phyloP scores from a whole-genome alignment of 2,329 filamentous ascomycete species.

The Corniculantispora saksenae region DNA sequence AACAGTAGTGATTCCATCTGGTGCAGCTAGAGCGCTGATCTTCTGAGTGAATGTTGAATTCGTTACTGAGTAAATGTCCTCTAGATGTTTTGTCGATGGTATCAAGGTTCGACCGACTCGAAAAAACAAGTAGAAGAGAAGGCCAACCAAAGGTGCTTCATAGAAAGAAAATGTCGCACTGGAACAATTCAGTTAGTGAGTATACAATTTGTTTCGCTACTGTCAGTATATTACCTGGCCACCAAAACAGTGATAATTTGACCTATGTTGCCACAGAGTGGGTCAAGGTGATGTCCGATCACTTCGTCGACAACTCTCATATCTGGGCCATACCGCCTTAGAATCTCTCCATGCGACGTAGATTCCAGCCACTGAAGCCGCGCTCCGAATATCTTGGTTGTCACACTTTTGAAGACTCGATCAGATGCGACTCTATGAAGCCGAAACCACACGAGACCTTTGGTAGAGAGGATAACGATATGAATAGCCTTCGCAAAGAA shows the following conservation, averaged over 20 bases:
- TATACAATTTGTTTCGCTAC: neutral
- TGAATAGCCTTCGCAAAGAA: neutral
- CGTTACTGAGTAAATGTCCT: slow-evolving; percentile 67
- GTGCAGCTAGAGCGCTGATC: slow-evolving; percentile 57
- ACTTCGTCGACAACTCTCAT: neutral
- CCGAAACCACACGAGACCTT: neutral
- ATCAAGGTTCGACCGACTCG: slow-evolving; percentile 60
- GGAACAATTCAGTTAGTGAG: neutral
- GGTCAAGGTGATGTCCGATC: neutral
- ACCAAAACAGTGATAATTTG: neutral
- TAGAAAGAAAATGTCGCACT: slow-evolving; percentile 57
- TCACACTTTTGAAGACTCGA: neutral
- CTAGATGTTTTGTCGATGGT: slow-evolving; percentile 64
- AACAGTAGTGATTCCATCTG: slow-evolving; percentile 68
- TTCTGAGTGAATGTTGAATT: slow-evolving; percentile 73
- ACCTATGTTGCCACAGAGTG: neutral
- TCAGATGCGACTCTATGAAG: neutral
- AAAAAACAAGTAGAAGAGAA: slow-evolving; percentile 55
- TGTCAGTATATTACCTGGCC: neutral
- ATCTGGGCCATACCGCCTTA: neutral
- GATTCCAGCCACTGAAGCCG: slow-evolving; percentile 2
- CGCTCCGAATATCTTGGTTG: neutral
- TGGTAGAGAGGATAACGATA: neutral
- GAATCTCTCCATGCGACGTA: slow-evolving; percentile 1
- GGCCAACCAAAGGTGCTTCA: slow-evolving; percentile 57